These are phyloP conservation scores for Candida hispaniensis DNA, from an alignment of 805 yeast genomes.

Conservation along the genomic window DNA sequence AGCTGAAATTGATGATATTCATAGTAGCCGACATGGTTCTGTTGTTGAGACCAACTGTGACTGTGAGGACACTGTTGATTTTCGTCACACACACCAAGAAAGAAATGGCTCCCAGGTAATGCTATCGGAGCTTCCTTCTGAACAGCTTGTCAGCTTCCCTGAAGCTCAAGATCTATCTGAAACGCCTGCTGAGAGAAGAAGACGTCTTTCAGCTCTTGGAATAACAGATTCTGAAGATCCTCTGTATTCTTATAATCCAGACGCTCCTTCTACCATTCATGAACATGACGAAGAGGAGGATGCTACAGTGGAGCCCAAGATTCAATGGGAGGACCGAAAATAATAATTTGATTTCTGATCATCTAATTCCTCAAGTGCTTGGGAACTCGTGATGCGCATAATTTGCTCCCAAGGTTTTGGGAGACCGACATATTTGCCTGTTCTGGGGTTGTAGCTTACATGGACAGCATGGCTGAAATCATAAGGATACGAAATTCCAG, in stretches of 20 bases:
- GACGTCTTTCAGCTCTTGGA: conserved; percentile 15
- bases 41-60: conserved; percentile 12
- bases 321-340: conserved; percentile 1
- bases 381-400: too few relatives aligned
- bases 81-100: conserved; percentile 7
- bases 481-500: too few relatives aligned
- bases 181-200: conserved; percentile 14
- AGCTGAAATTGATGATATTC: conserved; percentile 3
- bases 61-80: conserved; percentile 8
- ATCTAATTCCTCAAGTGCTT: not conserved
- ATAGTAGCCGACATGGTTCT: too few relatives aligned
- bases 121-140: too few relatives aligned
- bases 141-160: too few relatives aligned
- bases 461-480: too few relatives aligned
- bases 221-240: conserved; percentile 2
- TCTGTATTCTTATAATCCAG: conserved; percentile 6
- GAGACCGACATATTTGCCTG: too few relatives aligned
- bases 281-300: conserved; percentile 17
- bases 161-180: conserved; percentile 6
- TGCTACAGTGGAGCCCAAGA: conserved; percentile 3
- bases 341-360: not conserved
- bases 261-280: conserved; percentile 14
- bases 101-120: too few relatives aligned
- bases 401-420: too few relatives aligned
- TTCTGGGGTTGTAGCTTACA: too few relatives aligned